Evolutionary conservation across 2,329 filamentous ascomycete genomes (phyloP).

Genomic region (Gremmenia infestans): DNA sequence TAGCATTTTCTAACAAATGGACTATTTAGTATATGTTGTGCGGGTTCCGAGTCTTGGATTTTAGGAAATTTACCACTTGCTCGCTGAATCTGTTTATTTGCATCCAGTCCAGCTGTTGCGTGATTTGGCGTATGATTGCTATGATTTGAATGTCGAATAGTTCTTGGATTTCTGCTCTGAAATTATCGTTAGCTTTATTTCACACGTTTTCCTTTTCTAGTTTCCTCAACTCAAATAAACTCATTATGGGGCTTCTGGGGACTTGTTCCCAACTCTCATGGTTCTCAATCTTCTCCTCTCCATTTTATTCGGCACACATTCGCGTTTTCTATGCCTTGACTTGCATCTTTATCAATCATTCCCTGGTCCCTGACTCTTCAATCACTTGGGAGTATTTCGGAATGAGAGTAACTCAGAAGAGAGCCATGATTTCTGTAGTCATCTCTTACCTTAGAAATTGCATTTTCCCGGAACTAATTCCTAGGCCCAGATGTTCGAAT

Average conservation of each 20-base stretch:
- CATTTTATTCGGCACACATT: too few relatives aligned
- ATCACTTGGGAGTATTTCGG: neutral
- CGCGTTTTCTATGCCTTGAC: too few relatives aligned
- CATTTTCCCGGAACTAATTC: constrained; percentile 35
- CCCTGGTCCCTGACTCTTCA: neutral
- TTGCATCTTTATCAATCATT: too few relatives aligned
- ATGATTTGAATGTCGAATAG: constrained; percentile 41
- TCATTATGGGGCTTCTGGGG: too few relatives aligned
- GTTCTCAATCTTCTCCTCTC: too few relatives aligned
- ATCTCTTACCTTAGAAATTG: neutral
- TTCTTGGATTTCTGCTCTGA: constrained; percentile 39
- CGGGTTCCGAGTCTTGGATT: neutral
- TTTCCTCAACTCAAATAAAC: neutral
- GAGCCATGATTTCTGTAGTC: neutral
- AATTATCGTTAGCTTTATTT: neutral
- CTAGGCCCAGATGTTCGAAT: constrained; percentile 34
- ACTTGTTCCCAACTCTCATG: too few relatives aligned
- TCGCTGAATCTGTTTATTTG: neutral
- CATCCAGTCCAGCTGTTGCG: constrained; percentile 32
- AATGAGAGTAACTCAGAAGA: too few relatives aligned
- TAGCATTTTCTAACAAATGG: constrained; percentile 34
- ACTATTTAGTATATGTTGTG: neutral
- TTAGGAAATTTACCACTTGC: constrained; percentile 3
- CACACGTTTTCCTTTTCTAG: neutral
- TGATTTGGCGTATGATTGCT: constrained; percentile 29